Evolutionary conservation across 768 basidiomycete genomes (phyloP).

Genomic region (Gelatoporia subvermispora): DNA sequence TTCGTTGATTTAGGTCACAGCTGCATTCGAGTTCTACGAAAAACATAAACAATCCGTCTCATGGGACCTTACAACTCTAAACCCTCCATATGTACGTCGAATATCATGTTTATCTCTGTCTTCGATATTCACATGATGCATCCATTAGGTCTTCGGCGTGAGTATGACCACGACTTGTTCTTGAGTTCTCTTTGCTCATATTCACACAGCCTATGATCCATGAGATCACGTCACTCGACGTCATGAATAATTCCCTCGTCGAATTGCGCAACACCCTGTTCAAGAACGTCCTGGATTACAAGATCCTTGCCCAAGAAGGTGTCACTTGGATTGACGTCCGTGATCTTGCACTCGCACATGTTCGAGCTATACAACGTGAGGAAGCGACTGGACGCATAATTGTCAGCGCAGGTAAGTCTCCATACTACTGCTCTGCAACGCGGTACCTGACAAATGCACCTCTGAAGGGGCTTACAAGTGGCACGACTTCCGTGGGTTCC

Average conservation of each 20-base stretch:
- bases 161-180: too few species aligned
- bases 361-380: slow-evolving; percentile 22
- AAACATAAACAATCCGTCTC: slow-evolving; percentile 18
- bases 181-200: too few species aligned
- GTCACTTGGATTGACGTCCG: slow-evolving; percentile 30
- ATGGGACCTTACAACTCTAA: slow-evolving; percentile 31
- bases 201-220: slow-evolving; percentile 1
- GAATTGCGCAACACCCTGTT: neutral
- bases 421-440: too few species aligned
- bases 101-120: too few species aligned
- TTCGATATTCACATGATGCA: too few species aligned
- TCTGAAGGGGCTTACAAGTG: slow-evolving; percentile 12
- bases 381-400: slow-evolving; percentile 37
- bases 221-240: slow-evolving; percentile 1
- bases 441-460: neutral
- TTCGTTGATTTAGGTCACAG: neutral
- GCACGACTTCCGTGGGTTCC: slow-evolving; percentile 16
- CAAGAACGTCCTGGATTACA: slow-evolving; percentile 21
- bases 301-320: neutral
- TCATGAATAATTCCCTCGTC: neutral
- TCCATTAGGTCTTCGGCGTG: neutral
- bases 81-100: slow-evolving; percentile 31
- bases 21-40: slow-evolving; percentile 13
- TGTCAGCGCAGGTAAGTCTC: slow-evolving; percentile 7
- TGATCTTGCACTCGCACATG: slow-evolving; percentile 29